Evolutionary conservation across 306 rosid species (phyloP), one percentile per base, ranked within the genome.

Genomic region (Quercus berberidifolia): DNA sequence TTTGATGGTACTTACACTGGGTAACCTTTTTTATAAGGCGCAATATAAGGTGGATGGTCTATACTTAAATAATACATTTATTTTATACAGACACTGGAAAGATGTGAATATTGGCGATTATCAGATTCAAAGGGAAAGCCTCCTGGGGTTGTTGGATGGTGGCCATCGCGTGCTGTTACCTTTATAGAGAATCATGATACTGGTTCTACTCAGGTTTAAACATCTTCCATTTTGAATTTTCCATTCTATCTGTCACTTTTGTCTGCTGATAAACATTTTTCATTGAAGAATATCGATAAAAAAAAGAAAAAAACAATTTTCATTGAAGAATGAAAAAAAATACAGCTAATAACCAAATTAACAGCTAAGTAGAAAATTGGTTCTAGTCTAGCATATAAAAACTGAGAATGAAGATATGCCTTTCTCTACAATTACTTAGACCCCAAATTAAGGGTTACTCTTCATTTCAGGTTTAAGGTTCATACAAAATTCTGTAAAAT

Each of bases 111-210:
- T 83, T 96, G 99, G 99, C 97, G 99, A 81, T 85, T 96, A 81
- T 93, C 99, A 23, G 99, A 96, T 91, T 70, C 77, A 82, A 88
- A 84, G 83, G 98, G 98, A 54, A 89, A 93, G 79, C 98, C 99
- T 80, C 99, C 99, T 5, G 99, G 98, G 55, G 99, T 96, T 70
- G 83, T 93, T 76, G 98, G 99, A 76, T 96, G 98, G 99, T 96
- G 99, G 99, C 96, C 98, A 52, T 96, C 99, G 78, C 99, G 99
- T 57, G 99, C 99, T 69, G 89, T 96, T 83, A 96, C 97, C 72
- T 93, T 96, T 78, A 93, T 96, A 75, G 99, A 96, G 89, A 93
- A 96, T 80, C 99, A 96, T 35, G 99, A 96, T 85, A 96, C 99
- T 74, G 98, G 98, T 75, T 96, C 99, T 51, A 96, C 99, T 77